Percentiles rank a stretch among this genome's conserved stretches.
Evolutionary conservation across 1,139 yeast genomes (phyloP).

Genomic region (Geotrichum siamense): DNA sequence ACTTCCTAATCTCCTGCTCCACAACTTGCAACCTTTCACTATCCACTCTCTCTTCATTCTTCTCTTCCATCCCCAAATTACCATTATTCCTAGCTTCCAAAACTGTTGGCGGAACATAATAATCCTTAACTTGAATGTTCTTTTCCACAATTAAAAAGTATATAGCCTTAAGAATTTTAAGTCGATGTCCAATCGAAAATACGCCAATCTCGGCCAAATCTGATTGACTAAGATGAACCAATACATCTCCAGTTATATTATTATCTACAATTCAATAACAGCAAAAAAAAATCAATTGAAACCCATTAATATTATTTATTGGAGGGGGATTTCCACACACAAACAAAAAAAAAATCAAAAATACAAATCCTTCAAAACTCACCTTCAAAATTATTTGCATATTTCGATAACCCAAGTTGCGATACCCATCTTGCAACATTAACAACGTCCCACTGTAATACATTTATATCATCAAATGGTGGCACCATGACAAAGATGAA

Average conservation of each 20-base stretch:
- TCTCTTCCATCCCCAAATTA: constrained; percentile 4
- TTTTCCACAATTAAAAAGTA: constrained; percentile 31
- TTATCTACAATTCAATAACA: constrained; percentile 26
- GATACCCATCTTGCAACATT: constrained; percentile 29
- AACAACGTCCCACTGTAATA: constrained; percentile 28
- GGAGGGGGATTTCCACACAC: no score
- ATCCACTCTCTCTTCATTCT: constrained; percentile 21
- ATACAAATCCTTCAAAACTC: neutral
- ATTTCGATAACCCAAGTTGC: constrained; percentile 27
- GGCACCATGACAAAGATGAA: no score
- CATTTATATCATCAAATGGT: constrained; percentile 8
- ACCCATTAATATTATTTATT: neutral
- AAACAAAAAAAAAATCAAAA: neutral
- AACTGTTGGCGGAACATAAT: constrained; percentile 30
- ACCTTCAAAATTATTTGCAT: constrained; percentile 25
- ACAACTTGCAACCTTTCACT: constrained; percentile 34
- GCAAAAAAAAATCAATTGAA: neutral
- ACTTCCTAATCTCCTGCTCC: constrained; percentile 33
- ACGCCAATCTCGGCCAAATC: constrained; percentile 40
- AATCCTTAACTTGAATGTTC: constrained; percentile 27
- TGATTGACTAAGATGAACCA: constrained; percentile 34
- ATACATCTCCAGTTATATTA: constrained; percentile 38
- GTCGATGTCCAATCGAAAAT: constrained; percentile 37
- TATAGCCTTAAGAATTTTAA: constrained; percentile 35
- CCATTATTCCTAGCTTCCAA: constrained; percentile 2